Conservation (phyloP, 2,329 filamentous ascomycete genomes). For the Aspergillus sp. region DNA sequence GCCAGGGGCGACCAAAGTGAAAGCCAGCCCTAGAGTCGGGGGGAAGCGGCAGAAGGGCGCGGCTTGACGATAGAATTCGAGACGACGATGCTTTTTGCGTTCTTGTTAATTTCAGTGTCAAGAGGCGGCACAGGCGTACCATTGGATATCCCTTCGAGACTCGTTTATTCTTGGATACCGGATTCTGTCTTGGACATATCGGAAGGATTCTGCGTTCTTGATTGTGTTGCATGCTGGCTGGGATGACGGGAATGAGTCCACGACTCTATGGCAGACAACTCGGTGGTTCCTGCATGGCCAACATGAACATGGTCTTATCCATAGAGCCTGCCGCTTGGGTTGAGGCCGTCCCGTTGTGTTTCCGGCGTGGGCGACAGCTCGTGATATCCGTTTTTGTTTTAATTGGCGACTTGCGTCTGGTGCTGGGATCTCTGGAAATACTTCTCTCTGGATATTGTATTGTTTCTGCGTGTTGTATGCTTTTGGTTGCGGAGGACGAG, state of each 20-base stretch:
- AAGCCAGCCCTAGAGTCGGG: conserved; percentile 38
- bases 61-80: conserved; percentile 17
- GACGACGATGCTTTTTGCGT: conserved; percentile 8
- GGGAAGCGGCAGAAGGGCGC: conserved; percentile 40
- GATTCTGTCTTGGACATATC: conserved; percentile 15
- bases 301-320: no score
- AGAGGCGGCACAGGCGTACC: conserved; percentile 21
- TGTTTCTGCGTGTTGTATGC: conserved; percentile 3
- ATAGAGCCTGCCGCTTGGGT: no score
- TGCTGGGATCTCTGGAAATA: conserved; percentile 19
- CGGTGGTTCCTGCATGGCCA: no score
- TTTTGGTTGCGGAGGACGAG: background rate
- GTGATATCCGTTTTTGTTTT: conserved; percentile 27
- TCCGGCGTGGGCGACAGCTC: conserved; percentile 7
- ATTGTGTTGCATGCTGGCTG: conserved; percentile 4
- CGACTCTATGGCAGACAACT: no score
- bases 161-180: conserved; percentile 9
- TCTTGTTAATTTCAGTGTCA: conserved; percentile 12
- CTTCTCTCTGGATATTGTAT: conserved; percentile 14
- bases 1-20: conserved; percentile 33
- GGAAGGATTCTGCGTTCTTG: conserved; percentile 10
- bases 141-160: conserved; percentile 20
- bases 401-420: conserved; percentile 21
- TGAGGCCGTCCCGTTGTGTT: no score
- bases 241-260: no score